These are phyloP conservation scores for Jamesozyma jinghongensis DNA, from an alignment of 805 yeast genomes.

Conservation along the genomic window DNA sequence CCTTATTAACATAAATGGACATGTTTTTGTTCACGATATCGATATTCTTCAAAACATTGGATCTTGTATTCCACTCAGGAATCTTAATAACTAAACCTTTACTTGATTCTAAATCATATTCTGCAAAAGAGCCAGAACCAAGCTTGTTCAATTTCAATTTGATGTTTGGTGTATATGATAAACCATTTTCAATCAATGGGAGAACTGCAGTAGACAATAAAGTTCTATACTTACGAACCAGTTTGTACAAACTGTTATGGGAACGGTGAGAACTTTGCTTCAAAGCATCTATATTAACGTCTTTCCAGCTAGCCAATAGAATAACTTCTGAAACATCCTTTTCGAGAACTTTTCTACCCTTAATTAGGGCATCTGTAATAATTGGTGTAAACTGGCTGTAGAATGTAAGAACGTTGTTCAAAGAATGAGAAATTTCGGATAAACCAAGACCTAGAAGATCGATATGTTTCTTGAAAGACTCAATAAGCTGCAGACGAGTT, in stretches of 20 bases:
- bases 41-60: slow-evolving; percentile 45
- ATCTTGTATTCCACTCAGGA: slow-evolving; percentile 47
- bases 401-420: slow-evolving; percentile 40
- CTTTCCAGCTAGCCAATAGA: slow-evolving; percentile 92
- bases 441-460: slow-evolving; percentile 23
- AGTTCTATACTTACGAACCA: slow-evolving; percentile 72
- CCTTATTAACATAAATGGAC: slow-evolving; percentile 36
- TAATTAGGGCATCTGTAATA: slow-evolving; percentile 38
- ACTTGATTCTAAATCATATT: slow-evolving; percentile 9
- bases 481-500: slow-evolving; percentile 49
- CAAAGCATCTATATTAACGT: slow-evolving; percentile 84
- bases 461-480: slow-evolving; percentile 55
- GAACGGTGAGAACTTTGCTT: slow-evolving; percentile 90
- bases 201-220: slow-evolving; percentile 45
- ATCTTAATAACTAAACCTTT: slow-evolving; percentile 29
- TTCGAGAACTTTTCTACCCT: slow-evolving; percentile 47
- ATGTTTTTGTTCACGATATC: slow-evolving; percentile 46
- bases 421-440: slow-evolving; percentile 18
- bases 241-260: slow-evolving; percentile 73
- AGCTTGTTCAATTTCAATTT: slow-evolving; percentile 6
- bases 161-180: slow-evolving; percentile 20
- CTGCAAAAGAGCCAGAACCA: slow-evolving; percentile 4
- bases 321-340: slow-evolving; percentile 82
- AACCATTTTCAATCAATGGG: slow-evolving; percentile 51
- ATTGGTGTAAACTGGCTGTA: slow-evolving; percentile 55